phyloP scores from a whole-genome alignment of 495 filamentous ascomycete species.

The Immersiella caudata region DNA sequence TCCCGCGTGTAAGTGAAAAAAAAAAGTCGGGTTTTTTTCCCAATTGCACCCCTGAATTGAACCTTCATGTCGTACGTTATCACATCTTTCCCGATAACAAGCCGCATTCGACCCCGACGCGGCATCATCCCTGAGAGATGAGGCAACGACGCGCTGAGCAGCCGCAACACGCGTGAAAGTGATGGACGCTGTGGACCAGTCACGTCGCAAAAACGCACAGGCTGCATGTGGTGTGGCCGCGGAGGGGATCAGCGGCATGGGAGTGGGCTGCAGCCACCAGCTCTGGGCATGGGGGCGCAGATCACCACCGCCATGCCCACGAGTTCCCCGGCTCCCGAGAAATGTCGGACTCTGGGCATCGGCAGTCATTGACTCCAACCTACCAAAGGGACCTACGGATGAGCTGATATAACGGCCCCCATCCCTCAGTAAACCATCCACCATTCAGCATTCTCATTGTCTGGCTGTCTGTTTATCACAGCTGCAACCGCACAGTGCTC shows the following conservation, averaged over 20 bases:
- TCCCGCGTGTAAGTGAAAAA: too few relatives aligned
- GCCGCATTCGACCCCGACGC: too few relatives aligned
- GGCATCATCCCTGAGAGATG: too few relatives aligned
- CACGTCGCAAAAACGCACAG: constrained; percentile 4
- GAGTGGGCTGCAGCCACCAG: constrained; percentile 7
- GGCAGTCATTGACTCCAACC: too few relatives aligned
- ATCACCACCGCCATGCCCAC: not conserved
- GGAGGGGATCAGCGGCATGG: constrained; percentile 2
- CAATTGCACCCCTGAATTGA: too few relatives aligned
- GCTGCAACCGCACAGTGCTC: not conserved
- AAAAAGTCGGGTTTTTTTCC: too few relatives aligned
- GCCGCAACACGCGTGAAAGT: not conserved
- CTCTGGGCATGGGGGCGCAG: constrained; percentile 5
- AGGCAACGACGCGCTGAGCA: not conserved
- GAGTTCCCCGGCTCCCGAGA: not conserved
- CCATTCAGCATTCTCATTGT: too few relatives aligned
- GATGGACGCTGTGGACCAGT: not conserved
- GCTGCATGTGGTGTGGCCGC: constrained; percentile 1
- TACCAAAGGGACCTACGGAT: too few relatives aligned
- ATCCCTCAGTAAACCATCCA: not conserved
- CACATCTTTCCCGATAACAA: too few relatives aligned
- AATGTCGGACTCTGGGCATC: not conserved
- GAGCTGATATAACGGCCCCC: not conserved
- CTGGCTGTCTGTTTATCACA: too few relatives aligned
- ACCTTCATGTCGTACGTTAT: too few relatives aligned